Base-by-base conservation (phyloP, 345 rosid species). In the Rhizophora mangle region DNA sequence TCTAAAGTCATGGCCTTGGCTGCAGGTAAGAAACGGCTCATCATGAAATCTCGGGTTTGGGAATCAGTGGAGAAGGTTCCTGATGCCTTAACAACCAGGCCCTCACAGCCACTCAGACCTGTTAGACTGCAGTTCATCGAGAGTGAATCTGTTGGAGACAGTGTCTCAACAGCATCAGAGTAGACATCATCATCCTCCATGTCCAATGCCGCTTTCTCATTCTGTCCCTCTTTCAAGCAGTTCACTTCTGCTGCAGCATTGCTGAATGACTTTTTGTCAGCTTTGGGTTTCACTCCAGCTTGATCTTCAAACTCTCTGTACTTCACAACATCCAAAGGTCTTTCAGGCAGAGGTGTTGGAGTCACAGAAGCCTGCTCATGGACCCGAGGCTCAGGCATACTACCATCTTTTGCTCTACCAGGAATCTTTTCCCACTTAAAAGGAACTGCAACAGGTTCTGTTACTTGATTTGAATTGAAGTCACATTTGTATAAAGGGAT, bases 1-100 rank as follows among this genome's bases (percentile, higher is more conserved):
- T 84, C 86, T 73, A 88, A 65, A 67, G 97, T 76, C 99, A 92
- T 88, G 10, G 99, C 99, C 89, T 86, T 85, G 16, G 99, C 97
- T 34, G 99, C 99, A 19, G 99, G 98, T 75, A 95, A 84, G 78
- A 95, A 95, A 3, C 98, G 96, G 49, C 74, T 86, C 91, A 95
- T 75, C 94, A 95, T 95, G 82, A 90, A 89, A 65, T 92, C 97
- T 36, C 84, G 80, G 51, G 93, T 84, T 32, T 82, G 86, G 47
- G 64, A 63, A 79, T 92, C 96, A 0, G 78, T 76, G 10, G 83
- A 76, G 65, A 76, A 80, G 20, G 82, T 86, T 69, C 84, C 84
- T 8, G 86, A 75, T 30, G 75, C 84, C 79, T 88, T 84, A 6
- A 63, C 69, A 68, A 56, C 76, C 10, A 13, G 57, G 6, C 80